These are phyloP conservation scores for Xenoacremonium recifei DNA, from an alignment of 2,329 filamentous ascomycete species.

Conservation along the genomic window DNA sequence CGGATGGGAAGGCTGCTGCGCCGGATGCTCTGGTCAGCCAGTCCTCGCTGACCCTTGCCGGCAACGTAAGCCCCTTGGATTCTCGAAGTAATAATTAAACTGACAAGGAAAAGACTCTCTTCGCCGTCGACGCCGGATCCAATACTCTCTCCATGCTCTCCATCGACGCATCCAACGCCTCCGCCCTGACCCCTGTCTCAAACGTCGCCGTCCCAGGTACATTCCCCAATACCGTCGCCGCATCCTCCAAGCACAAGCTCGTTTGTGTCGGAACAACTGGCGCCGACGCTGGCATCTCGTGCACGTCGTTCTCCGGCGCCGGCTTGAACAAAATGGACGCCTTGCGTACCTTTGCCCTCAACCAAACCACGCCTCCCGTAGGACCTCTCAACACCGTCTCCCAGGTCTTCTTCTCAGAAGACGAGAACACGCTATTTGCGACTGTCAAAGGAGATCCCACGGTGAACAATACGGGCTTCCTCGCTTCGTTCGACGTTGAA, in stretches of 20 bases:
- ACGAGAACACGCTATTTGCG: slow-evolving; percentile 50
- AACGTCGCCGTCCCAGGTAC: slow-evolving; percentile 43
- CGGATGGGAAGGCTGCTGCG: slow-evolving; percentile 35
- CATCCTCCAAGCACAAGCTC: slow-evolving; percentile 39
- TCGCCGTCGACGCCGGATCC: slow-evolving; percentile 53
- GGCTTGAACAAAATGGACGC: slow-evolving; percentile 44
- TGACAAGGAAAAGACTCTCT: slow-evolving; percentile 40
- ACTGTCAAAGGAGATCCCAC: slow-evolving; percentile 61
- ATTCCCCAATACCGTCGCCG: slow-evolving; percentile 52
- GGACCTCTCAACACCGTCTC: slow-evolving; percentile 60
- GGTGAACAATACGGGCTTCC: slow-evolving; percentile 54
- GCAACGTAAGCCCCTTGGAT: slow-evolving; percentile 44
- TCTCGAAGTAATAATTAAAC: background rate
- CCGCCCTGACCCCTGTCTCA: slow-evolving; percentile 43
- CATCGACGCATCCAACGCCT: slow-evolving; percentile 41
- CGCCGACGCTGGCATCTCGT: slow-evolving; percentile 43
- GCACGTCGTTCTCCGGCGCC: slow-evolving; percentile 34
- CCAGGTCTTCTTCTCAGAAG: slow-evolving; percentile 57
- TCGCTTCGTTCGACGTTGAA: slow-evolving; percentile 50
- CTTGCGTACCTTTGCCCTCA: slow-evolving; percentile 46
- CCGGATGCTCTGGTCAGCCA: slow-evolving; percentile 54
- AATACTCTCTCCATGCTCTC: slow-evolving; percentile 51
- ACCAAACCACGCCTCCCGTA: slow-evolving; percentile 56
- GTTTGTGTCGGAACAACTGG: slow-evolving; percentile 49
- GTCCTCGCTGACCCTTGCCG: slow-evolving; percentile 47